These are phyloP conservation scores for Ajuga reptans DNA, from an alignment of 305 asterid species.

Conservation along the genomic window DNA sequence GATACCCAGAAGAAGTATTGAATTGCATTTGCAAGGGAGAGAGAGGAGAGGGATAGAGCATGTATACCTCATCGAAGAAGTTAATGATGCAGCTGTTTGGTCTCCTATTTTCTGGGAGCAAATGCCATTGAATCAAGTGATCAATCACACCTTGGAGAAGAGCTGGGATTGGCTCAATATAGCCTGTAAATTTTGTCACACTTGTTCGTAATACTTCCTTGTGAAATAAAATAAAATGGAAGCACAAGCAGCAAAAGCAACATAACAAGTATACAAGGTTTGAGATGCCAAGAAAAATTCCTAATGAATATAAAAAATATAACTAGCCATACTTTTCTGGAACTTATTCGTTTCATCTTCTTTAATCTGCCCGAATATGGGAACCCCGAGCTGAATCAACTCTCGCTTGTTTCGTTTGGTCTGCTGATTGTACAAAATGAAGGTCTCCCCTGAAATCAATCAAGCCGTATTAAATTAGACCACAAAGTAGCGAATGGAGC, in stretches of 20 bases:
- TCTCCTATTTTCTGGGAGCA: constrained; percentile 60
- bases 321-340: constrained; percentile 45
- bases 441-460: constrained; percentile 69
- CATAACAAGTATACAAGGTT: background rate
- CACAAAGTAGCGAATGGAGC: background rate
- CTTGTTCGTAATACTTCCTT: background rate
- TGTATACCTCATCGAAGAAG: constrained; percentile 81
- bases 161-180: constrained; percentile 78
- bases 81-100: constrained; percentile 92
- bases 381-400: constrained; percentile 83
- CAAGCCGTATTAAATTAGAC: constrained; percentile 3
- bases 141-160: constrained; percentile 60
- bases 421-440: constrained; percentile 80
- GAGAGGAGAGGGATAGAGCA: background rate
- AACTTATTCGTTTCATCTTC: constrained; percentile 42
- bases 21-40: background rate
- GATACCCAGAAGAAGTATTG: background rate
- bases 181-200: constrained; percentile 34
- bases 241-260: background rate
- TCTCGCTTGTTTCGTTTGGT: constrained; percentile 89
- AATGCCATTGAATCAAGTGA: constrained; percentile 75
- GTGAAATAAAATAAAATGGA: background rate
- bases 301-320: background rate
- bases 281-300: background rate
- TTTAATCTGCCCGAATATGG: constrained; percentile 66